phyloP scores from a whole-genome alignment of 106 monocot species.

The Amphibolis antarctica region DNA sequence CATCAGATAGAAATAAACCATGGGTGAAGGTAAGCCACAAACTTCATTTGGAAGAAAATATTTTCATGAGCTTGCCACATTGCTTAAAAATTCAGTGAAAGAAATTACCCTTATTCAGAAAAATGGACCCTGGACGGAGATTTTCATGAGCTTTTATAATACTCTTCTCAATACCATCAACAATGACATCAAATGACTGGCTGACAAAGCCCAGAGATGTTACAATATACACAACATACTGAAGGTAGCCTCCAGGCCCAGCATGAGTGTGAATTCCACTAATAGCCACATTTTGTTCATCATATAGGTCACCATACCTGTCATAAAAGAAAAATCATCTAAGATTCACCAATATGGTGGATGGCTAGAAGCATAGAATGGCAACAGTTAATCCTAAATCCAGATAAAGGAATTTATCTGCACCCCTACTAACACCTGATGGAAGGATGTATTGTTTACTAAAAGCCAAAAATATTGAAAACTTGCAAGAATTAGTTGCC shows the following conservation, averaged over 20 bases:
- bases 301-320: constrained; percentile 76
- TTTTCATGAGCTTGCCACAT: not conserved
- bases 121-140: constrained; percentile 62
- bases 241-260: constrained; percentile 94
- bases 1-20: too few species aligned
- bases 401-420: not conserved
- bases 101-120: constrained; percentile 56
- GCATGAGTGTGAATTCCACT: constrained; percentile 91
- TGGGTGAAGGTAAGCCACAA: too few species aligned
- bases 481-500: too few species aligned
- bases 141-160: constrained; percentile 82
- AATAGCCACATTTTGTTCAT: constrained; percentile 73
- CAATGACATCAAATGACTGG: constrained; percentile 82
- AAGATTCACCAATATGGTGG: not conserved
- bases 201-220: constrained; percentile 88
- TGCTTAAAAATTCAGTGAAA: not conserved
- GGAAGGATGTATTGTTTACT: not conserved
- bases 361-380: not conserved
- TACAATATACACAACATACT: constrained; percentile 79
- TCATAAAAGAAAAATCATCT: constrained; percentile 5
- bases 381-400: not conserved
- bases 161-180: constrained; percentile 84
- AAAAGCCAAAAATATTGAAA: too few species aligned
- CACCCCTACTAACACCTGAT: not conserved
- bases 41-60: too few species aligned